A percentile compares a stretch with the other conserved stretches of the same genome.
Evolutionary conservation across 331 rosid genomes (phyloP).

Genomic region (Cucumis variabilis): DNA sequence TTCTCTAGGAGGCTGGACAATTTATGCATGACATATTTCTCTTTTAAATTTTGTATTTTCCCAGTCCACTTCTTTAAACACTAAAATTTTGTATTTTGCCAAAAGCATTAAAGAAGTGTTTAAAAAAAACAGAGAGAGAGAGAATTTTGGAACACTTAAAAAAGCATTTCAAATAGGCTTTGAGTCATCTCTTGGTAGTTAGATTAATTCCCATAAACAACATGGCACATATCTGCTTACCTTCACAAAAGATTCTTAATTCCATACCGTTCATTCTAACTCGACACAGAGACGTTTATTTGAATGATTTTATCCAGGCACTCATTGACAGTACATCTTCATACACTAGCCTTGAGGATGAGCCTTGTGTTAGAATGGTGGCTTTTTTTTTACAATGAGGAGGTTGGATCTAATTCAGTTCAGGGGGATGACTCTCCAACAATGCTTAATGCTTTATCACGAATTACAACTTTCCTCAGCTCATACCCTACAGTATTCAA

Average conservation of each 20-base stretch:
- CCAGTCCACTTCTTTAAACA: too few relatives aligned
- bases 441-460: slow-evolving; percentile 75
- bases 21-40: slow-evolving; percentile 91
- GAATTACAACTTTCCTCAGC: slow-evolving; percentile 69
- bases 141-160: background rate
- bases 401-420: slow-evolving; percentile 82
- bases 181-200: background rate
- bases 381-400: slow-evolving; percentile 95
- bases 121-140: too few relatives aligned
- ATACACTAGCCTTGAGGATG: slow-evolving; percentile 72
- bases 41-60: slow-evolving; percentile 62
- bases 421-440: too few relatives aligned
- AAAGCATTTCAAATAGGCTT: background rate
- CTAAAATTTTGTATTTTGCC: too few relatives aligned
- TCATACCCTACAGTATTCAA: slow-evolving; percentile 60
- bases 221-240: background rate
- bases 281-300: background rate
- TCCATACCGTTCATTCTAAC: background rate
- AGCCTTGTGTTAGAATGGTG: slow-evolving; percentile 83
- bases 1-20: slow-evolving; percentile 96
- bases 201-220: background rate
- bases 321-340: slow-evolving; percentile 76
- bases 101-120: too few relatives aligned
- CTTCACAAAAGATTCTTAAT: background rate
- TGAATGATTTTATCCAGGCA: slow-evolving; percentile 59